A percentile compares a stretch with the other conserved stretches of the same genome.
These are phyloP conservation scores for Xanthoconium separans DNA, from an alignment of 1,284 basidiomycete species.

Conservation along the genomic window DNA sequence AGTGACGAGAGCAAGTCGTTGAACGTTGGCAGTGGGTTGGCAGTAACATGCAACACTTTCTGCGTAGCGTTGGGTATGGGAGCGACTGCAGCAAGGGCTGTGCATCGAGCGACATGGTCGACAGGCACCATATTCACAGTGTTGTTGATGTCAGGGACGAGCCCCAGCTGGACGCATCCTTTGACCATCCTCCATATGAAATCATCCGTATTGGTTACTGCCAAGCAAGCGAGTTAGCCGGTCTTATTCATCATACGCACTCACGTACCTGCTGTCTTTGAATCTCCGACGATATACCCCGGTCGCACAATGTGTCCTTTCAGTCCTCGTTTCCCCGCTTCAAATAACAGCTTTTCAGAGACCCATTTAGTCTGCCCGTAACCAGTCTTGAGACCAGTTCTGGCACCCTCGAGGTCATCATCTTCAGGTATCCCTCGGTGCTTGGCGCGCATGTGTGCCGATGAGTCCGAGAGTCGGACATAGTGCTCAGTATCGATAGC, in stretches of 20 bases:
- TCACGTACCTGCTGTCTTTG: slow-evolving; percentile 73
- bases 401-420: slow-evolving; percentile 91
- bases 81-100: slow-evolving; percentile 67
- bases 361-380: slow-evolving; percentile 99
- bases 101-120: slow-evolving; percentile 90
- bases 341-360: slow-evolving; percentile 90
- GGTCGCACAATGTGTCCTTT: slow-evolving; percentile 90
- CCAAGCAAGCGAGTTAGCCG: slow-evolving; percentile 10
- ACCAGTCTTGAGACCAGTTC: slow-evolving; percentile 77
- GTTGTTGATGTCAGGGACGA: slow-evolving; percentile 98
- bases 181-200: slow-evolving; percentile 99
- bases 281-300: slow-evolving; percentile 96
- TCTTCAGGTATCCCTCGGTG: slow-evolving; percentile 77
- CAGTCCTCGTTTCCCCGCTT: slow-evolving; percentile 86
- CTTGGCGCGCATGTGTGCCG: slow-evolving; percentile 45
- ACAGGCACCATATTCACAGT: slow-evolving; percentile 98
- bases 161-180: slow-evolving; percentile 94
- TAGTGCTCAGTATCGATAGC: slow-evolving; percentile 92
- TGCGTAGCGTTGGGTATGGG: slow-evolving; percentile 52
- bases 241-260: slow-evolving; percentile 1
- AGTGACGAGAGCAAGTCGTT: slow-evolving; percentile 85
- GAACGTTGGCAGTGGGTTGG: slow-evolving; percentile 86
- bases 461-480: slow-evolving; percentile 80
- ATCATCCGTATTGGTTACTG: slow-evolving; percentile 98
- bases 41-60: slow-evolving; percentile 86